Conservation (phyloP, 2,329 filamentous ascomycete species). For the Exutisphaerella laricina region DNA sequence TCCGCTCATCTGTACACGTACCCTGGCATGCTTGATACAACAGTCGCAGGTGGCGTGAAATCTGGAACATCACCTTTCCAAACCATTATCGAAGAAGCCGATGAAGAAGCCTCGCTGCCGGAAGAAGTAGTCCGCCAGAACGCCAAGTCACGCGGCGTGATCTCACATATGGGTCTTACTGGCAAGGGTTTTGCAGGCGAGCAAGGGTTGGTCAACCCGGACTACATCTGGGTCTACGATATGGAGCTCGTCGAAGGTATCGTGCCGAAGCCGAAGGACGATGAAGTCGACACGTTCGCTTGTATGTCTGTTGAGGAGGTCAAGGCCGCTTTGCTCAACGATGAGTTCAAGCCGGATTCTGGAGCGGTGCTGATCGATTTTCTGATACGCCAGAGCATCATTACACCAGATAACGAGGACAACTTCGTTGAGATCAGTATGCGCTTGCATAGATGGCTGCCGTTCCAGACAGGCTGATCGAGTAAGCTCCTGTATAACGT, state of each 20-base stretch:
- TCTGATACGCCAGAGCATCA: constrained; percentile 72
- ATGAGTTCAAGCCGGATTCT: constrained; percentile 88
- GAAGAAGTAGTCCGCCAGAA: constrained; percentile 58
- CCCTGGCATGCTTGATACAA: constrained; percentile 83
- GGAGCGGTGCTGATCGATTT: constrained; percentile 82
- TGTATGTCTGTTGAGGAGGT: constrained; percentile 70
- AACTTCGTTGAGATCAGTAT: constrained; percentile 68
- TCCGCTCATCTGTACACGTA: constrained; percentile 76
- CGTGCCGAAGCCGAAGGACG: constrained; percentile 70
- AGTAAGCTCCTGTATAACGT: too few species aligned
- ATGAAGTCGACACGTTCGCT: constrained; percentile 78
- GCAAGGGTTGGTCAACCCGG: constrained; percentile 74
- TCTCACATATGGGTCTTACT: constrained; percentile 79
- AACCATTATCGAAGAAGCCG: constrained; percentile 75
- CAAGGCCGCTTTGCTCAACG: constrained; percentile 59
- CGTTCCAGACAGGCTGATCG: constrained; percentile 53
- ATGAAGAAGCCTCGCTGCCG: constrained; percentile 79
- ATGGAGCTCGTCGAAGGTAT: constrained; percentile 65
- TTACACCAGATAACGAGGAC: constrained; percentile 72
- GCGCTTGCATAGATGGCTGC: constrained; percentile 69
- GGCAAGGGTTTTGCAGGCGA: constrained; percentile 71
- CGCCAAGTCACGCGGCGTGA: constrained; percentile 56
- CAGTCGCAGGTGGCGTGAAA: constrained; percentile 77
- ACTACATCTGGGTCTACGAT: constrained; percentile 86
- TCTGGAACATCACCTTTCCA: constrained; percentile 76